phyloP scores from a whole-genome alignment of 345 rosid genomes.

The Clausena lansium region DNA sequence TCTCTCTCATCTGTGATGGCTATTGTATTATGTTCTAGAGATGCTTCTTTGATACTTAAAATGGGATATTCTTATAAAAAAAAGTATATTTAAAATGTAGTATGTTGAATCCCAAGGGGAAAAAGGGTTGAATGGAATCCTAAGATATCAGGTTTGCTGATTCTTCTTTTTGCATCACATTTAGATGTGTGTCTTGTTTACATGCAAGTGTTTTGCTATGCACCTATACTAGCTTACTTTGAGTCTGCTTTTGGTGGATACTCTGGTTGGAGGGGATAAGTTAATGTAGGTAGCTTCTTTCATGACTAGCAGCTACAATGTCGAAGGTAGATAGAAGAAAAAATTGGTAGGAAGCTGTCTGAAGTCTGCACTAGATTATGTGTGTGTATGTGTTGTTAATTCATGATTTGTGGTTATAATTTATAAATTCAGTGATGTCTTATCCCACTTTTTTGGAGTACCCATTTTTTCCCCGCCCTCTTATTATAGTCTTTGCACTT shows the following conservation, averaged over 20 bases:
- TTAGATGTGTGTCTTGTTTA: background rate
- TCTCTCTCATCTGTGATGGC: background rate
- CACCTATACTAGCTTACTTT: background rate
- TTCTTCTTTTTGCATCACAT: background rate
- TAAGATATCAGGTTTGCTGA: background rate
- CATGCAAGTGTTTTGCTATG: background rate
- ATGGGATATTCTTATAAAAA: background rate
- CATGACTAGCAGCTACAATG: background rate
- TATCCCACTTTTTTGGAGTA: background rate
- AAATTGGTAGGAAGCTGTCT: background rate
- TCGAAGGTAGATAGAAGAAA: background rate
- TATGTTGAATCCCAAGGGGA: background rate
- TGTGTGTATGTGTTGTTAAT: too few species aligned
- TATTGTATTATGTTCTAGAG: background rate
- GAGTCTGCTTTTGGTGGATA: too few species aligned
- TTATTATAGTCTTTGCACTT: background rate
- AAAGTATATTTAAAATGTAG: background rate
- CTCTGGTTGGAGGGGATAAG: background rate
- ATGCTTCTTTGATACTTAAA: background rate
- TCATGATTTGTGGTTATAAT: too few species aligned
- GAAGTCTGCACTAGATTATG: background rate
- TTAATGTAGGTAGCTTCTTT: background rate
- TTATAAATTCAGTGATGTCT: background rate
- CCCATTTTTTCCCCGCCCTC: too few species aligned
- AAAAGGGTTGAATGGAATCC: background rate